Conservation (phyloP, 1,284 basidiomycete genomes). For the Abortiporus biennis region DNA sequence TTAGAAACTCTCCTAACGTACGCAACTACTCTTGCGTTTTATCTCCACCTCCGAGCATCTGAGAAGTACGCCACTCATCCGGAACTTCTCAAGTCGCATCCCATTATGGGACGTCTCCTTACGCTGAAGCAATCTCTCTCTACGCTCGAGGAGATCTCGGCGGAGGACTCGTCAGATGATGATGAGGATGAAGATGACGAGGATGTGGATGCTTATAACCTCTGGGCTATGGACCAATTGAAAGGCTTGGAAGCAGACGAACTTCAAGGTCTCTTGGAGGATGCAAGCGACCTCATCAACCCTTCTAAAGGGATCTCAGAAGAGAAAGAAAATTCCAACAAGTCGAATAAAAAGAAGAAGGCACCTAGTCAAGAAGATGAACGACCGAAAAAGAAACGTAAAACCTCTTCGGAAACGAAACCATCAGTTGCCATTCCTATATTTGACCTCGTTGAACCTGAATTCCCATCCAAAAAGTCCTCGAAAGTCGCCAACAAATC, state of each 20-base stretch:
- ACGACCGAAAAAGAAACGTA: slow-evolving; percentile 27
- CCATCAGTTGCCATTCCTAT: slow-evolving; percentile 31
- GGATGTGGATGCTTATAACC: slow-evolving; percentile 15
- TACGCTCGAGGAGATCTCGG: slow-evolving; percentile 80
- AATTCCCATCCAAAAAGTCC: slow-evolving; percentile 38
- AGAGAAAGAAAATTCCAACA: slow-evolving; percentile 10
- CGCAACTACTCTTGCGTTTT: slow-evolving; percentile 87
- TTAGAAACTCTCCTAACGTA: slow-evolving; percentile 88
- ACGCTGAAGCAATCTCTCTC: slow-evolving; percentile 81
- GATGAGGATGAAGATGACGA: slow-evolving; percentile 29
- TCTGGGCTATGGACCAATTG: slow-evolving; percentile 17
- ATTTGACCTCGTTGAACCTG: slow-evolving; percentile 73
- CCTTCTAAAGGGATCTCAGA: slow-evolving; percentile 20
- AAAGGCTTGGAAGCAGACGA: slow-evolving; percentile 42
- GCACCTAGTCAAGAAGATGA: slow-evolving; percentile 15
- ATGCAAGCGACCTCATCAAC: slow-evolving; percentile 33
- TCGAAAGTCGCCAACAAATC: background rate
- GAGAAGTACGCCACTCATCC: slow-evolving; percentile 59
- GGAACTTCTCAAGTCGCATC: slow-evolving; percentile 64
- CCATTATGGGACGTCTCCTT: slow-evolving; percentile 78
- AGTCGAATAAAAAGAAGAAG: slow-evolving; percentile 21
- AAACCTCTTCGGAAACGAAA: slow-evolving; percentile 13
- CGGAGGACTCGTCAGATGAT: slow-evolving; percentile 47
- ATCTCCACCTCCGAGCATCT: slow-evolving; percentile 79
- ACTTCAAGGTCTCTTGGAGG: slow-evolving; percentile 48